These are phyloP conservation scores for Colletotrichum caudatum DNA, from an alignment of 2,329 filamentous ascomycete genomes.

Conservation along the genomic window DNA sequence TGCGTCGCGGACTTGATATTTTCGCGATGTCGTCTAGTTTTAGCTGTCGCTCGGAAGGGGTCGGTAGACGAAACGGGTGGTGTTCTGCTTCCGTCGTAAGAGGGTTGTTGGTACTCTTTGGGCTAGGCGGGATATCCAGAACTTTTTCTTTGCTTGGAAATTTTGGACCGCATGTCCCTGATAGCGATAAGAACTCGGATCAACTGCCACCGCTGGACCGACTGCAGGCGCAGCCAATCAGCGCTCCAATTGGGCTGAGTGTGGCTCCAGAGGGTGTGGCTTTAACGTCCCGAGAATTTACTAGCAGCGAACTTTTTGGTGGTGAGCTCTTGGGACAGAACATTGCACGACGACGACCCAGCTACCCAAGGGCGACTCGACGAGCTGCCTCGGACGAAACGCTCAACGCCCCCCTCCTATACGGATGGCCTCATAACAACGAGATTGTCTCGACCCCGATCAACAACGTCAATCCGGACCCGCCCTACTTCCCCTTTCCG, in stretches of 20 bases:
- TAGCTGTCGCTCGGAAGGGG: neutral
- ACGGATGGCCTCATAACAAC: constrained; percentile 31
- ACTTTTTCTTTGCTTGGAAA: constrained; percentile 42
- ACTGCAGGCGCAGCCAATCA: constrained; percentile 23
- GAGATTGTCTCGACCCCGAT: neutral
- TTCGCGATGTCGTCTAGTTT: neutral
- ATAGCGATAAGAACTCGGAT: constrained; percentile 40
- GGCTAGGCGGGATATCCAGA: constrained; percentile 31
- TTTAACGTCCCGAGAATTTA: constrained; percentile 39
- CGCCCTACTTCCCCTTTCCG: neutral
- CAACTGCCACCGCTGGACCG: constrained; percentile 39
- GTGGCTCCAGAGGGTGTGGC: constrained; percentile 17
- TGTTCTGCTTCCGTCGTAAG: constrained; percentile 13
- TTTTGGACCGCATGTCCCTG: constrained; percentile 36
- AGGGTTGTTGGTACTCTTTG: neutral
- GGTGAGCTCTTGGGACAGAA: constrained; percentile 29
- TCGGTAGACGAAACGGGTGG: constrained; percentile 22
- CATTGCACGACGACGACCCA: constrained; percentile 40
- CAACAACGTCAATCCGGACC: constrained; percentile 44
- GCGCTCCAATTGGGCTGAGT: constrained; percentile 22
- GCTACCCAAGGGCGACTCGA: constrained; percentile 33
- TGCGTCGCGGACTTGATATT: constrained; percentile 10
- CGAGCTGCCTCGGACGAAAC: constrained; percentile 35
- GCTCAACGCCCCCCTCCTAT: neutral
- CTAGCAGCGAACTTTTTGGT: constrained; percentile 35